Evolutionary conservation across 2,329 filamentous ascomycete species (phyloP).

Genomic region (Phaeosphaeriaceae sp.): DNA sequence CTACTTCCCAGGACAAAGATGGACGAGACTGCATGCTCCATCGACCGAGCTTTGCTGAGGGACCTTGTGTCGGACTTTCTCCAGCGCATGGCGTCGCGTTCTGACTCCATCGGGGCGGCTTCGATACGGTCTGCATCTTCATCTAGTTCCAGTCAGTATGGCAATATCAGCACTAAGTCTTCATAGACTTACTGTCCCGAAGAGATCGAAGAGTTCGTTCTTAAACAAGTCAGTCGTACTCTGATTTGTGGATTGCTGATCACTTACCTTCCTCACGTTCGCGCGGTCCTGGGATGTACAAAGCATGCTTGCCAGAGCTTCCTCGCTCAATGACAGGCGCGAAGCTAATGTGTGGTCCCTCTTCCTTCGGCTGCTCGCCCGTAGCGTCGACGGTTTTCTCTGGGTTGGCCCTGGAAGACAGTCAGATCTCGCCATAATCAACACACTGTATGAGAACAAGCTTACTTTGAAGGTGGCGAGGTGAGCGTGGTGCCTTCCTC

Average conservation of each 20-base stretch:
- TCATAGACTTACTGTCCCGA: neutral
- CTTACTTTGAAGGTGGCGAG: neutral
- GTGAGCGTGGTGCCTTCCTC: neutral
- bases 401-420: neutral
- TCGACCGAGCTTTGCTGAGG: constrained; percentile 44
- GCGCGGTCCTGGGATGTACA: constrained; percentile 11
- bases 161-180: neutral
- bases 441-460: neutral
- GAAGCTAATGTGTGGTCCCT: constrained; percentile 10
- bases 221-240: neutral
- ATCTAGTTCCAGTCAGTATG: constrained; percentile 1
- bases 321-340: constrained; percentile 8
- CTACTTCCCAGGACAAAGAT: constrained; percentile 48
- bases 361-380: neutral
- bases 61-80: constrained; percentile 14
- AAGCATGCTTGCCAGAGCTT: constrained; percentile 2
- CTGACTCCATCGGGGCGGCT: constrained; percentile 5
- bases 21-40: constrained; percentile 51
- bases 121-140: constrained; percentile 18
- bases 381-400: neutral
- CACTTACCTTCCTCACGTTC: constrained; percentile 12
- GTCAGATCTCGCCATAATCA: neutral
- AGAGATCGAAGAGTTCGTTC: neutral
- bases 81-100: constrained; percentile 9
- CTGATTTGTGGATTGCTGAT: neutral